Evolutionary conservation across 495 filamentous ascomycete genomes (phyloP).

Genomic region (Talaromyces wortmannii): DNA sequence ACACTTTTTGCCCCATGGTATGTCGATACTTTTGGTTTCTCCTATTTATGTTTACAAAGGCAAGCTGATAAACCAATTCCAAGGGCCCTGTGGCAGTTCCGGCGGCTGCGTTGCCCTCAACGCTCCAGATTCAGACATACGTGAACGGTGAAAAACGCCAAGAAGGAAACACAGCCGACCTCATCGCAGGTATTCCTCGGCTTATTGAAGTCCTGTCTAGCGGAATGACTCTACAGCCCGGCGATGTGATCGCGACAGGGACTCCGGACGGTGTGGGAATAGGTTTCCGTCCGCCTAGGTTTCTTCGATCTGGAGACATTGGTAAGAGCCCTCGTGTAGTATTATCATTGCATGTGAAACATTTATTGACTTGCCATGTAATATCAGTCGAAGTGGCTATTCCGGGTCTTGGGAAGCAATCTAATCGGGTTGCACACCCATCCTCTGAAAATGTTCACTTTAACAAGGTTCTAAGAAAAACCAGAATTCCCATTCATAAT

Average conservation of each 20-base stretch:
- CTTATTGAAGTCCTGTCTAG: conserved; percentile 60
- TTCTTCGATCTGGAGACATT: conserved; percentile 36
- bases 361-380: background rate
- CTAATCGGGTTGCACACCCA: conserved; percentile 25
- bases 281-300: conserved; percentile 35
- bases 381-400: conserved; percentile 25
- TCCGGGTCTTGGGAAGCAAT: conserved; percentile 34
- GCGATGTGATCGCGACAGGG: conserved; percentile 70
- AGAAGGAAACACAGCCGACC: conserved; percentile 55
- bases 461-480: conserved; percentile 1
- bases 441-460: conserved; percentile 10
- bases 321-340: background rate
- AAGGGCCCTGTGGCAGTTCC: conserved; percentile 47
- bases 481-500: conserved; percentile 6
- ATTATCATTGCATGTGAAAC: background rate
- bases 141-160: conserved; percentile 63
- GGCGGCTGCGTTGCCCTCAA: conserved; percentile 43
- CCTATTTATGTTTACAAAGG: background rate
- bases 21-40: background rate
- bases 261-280: conserved; percentile 41
- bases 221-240: conserved; percentile 60
- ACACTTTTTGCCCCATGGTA: conserved; percentile 50
- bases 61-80: background rate
- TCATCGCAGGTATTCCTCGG: conserved; percentile 62
- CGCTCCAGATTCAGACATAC: conserved; percentile 50